Evolutionary conservation across 2,329 filamentous ascomycete genomes (phyloP).

Genomic region (Colletotrichum tanaceti): DNA sequence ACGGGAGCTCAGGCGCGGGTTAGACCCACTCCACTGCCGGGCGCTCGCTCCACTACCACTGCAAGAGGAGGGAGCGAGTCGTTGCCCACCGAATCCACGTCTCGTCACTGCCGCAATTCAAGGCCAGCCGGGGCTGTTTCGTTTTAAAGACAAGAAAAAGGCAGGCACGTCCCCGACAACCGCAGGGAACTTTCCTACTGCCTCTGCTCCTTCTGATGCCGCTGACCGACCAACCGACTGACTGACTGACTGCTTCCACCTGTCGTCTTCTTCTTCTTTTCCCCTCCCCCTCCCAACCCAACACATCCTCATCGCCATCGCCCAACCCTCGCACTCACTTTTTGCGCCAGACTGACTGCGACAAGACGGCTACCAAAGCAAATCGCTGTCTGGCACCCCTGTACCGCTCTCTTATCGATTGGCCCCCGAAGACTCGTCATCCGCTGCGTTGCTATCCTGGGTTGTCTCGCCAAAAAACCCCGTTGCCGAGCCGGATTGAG

Average conservation of each 20-base stretch:
- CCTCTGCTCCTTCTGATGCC: conserved; percentile 19
- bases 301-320: neutral
- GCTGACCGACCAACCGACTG: neutral
- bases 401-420: conserved; percentile 20
- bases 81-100: conserved; percentile 37
- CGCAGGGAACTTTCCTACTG: conserved; percentile 18
- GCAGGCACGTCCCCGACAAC: conserved; percentile 34
- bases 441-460: conserved; percentile 24
- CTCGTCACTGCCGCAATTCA: conserved; percentile 40
- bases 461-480: conserved; percentile 39
- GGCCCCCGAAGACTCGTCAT: conserved; percentile 13
- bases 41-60: conserved; percentile 25
- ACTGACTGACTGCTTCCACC: conserved; percentile 1
- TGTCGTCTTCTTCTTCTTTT: neutral
- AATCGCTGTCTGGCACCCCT: conserved; percentile 14
- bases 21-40: conserved; percentile 27
- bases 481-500: conserved; percentile 38
- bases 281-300: neutral
- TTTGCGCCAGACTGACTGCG: neutral
- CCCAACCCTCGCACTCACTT: conserved; percentile 6
- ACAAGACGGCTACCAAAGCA: conserved; percentile 1
- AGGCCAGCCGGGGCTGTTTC: conserved; percentile 38
- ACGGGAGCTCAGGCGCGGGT: conserved; percentile 26
- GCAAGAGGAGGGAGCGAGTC: conserved; percentile 32
- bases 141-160: conserved; percentile 38